Base-by-base conservation (phyloP, 2,329 filamentous ascomycete species). In the Falciphora oryzae region DNA sequence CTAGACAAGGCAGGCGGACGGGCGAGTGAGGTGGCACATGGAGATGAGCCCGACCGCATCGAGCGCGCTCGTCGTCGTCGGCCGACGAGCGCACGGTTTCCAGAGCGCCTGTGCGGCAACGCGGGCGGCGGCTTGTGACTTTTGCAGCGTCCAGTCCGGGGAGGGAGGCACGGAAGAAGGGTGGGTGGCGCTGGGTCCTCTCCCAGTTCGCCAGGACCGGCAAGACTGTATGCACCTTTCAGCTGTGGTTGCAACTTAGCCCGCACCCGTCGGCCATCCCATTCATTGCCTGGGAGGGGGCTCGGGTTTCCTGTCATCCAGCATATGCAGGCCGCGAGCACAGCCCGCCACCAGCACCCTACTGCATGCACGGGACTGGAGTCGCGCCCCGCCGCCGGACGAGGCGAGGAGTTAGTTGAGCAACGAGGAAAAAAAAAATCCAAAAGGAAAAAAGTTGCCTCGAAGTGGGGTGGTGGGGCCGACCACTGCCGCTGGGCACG, bases 291-390 rank as follows among this genome's bases (percentile, higher is more conserved):
- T 71, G 70, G 67, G 66, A 67, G 62, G 44, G 64, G 66, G 61
- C 68, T 67, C 70, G 71, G 67, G 66, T 73, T 71, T 71, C 29
- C 31, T 74, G 69, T 71, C 68, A 69, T 69, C 69, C 68, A 73
- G 68, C 70, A 71, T 73, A 73, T 74, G 73, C 73, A 74, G 65
- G 72, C 71, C 60, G 57, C 67, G 68, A 71, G 73, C 74, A 75
- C 74, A 74, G 74, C 74, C 74, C 68, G 65, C 70, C 64, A 58
- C 57, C 27, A 58, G 8, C n/a, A 53, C 44, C 44, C 44, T 53
- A 53, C 44, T 53, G n/a, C n/a, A 53, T 53, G 44, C 44, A 53
- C 44, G 11, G 44, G n/a, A 53, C 44, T 53, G 44, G 44, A 53
- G 44, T n/a, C 44, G 7, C 44, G 8, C 38, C 16, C 38, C 38